Percentiles rank a stretch among this genome's conserved stretches.
phyloP scores from a whole-genome alignment of 805 yeast genomes.

The Saitoella complicata region DNA sequence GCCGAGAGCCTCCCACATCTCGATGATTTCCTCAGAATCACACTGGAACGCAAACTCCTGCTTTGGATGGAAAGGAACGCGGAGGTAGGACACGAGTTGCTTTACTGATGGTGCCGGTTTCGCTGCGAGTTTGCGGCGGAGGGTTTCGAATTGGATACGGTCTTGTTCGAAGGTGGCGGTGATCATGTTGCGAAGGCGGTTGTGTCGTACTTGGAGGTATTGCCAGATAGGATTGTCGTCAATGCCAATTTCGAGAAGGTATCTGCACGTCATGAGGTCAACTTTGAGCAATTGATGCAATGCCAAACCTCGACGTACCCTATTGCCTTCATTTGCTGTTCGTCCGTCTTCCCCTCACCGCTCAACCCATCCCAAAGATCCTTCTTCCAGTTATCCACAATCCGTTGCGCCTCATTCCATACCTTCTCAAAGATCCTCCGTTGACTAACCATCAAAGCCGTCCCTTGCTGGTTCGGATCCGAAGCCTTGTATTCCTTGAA shows the following conservation, averaged over 20 bases:
- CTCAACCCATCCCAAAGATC: constrained; percentile 35
- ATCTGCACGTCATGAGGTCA: constrained; percentile 25
- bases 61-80: constrained; percentile 6
- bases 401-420: constrained; percentile 39
- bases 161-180: constrained; percentile 27
- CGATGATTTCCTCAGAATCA: constrained; percentile 40
- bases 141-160: constrained; percentile 9
- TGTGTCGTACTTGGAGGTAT: constrained; percentile 41
- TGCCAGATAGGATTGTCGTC: constrained; percentile 47
- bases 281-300: constrained; percentile 13
- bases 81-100: constrained; percentile 1
- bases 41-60: constrained; percentile 14
- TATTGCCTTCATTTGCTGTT: constrained; percentile 10
- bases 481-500: constrained; percentile 14
- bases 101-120: constrained; percentile 1
- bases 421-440: constrained; percentile 32
- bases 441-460: constrained; percentile 16
- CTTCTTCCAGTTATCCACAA: constrained; percentile 38
- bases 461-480: constrained; percentile 11
- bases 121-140: constrained; percentile 6
- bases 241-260: constrained; percentile 45
- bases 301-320: not conserved
- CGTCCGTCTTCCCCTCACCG: constrained; percentile 18
- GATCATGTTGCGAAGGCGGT: constrained; percentile 25
- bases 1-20: constrained; percentile 40